phyloP scores from a whole-genome alignment of 495 filamentous ascomycete species.

The Penicillium silybi region DNA sequence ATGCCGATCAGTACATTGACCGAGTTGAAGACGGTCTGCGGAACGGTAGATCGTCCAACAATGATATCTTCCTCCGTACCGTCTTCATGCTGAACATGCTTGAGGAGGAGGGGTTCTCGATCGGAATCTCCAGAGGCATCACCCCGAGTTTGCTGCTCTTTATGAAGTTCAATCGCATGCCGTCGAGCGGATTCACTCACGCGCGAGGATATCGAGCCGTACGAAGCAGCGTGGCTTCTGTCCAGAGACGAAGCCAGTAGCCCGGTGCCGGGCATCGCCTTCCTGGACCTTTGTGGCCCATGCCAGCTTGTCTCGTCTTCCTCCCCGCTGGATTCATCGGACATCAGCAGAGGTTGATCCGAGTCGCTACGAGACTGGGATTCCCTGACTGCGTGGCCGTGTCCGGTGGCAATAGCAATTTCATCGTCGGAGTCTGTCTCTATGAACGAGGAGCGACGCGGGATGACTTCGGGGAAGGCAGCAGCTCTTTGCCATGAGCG shows the following conservation, averaged over 20 bases:
- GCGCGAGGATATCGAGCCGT: constrained; percentile 69
- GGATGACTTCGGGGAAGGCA: constrained; percentile 78
- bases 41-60: constrained; percentile 86
- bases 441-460: constrained; percentile 67
- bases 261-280: constrained; percentile 14
- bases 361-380: constrained; percentile 26
- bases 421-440: constrained; percentile 51
- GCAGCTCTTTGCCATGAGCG: constrained; percentile 92
- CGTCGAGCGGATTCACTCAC: constrained; percentile 65
- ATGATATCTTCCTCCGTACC: constrained; percentile 78
- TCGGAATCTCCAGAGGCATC: constrained; percentile 56
- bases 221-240: constrained; percentile 71
- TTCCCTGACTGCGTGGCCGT: constrained; percentile 24
- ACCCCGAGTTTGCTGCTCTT: constrained; percentile 58
- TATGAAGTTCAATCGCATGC: constrained; percentile 67
- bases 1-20: constrained; percentile 94
- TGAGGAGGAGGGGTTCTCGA: constrained; percentile 75
- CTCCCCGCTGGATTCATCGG: constrained; percentile 15
- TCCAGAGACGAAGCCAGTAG: constrained; percentile 54
- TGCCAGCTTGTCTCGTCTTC: not conserved
- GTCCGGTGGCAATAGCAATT: constrained; percentile 26
- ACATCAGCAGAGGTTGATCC: constrained; percentile 29
- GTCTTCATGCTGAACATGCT: constrained; percentile 79
- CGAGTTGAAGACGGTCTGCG: constrained; percentile 95
- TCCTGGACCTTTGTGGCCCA: constrained; percentile 10